Evolutionary conservation across 805 yeast genomes (phyloP).

Genomic region (Wickerhamomyces hampshirensis): DNA sequence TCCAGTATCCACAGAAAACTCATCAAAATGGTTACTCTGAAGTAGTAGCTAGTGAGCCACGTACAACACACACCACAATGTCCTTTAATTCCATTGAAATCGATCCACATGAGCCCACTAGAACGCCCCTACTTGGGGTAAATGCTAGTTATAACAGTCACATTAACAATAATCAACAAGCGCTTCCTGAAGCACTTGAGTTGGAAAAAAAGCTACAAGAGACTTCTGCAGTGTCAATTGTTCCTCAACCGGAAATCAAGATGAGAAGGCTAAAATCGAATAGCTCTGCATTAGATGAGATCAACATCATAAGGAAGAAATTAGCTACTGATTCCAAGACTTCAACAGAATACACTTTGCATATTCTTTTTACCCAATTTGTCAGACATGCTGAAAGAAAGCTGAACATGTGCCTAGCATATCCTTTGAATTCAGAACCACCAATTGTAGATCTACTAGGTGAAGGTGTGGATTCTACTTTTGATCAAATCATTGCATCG

Average conservation of each 20-base stretch:
- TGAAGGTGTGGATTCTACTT: slow-evolving; percentile 80
- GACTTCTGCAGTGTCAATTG: background rate
- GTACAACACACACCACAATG: slow-evolving; percentile 2
- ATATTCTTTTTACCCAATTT: slow-evolving; percentile 91
- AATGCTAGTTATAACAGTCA: slow-evolving; percentile 1
- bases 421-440: slow-evolving; percentile 67
- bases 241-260: background rate
- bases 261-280: slow-evolving; percentile 15
- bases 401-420: slow-evolving; percentile 62
- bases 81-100: slow-evolving; percentile 14
- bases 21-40: slow-evolving; percentile 1
- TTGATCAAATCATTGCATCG: slow-evolving; percentile 81
- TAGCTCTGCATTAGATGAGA: slow-evolving; percentile 19
- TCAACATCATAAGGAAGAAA: slow-evolving; percentile 28
- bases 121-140: slow-evolving; percentile 1
- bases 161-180: background rate
- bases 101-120: slow-evolving; percentile 11
- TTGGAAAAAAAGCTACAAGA: background rate
- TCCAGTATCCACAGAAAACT: slow-evolving; percentile 1
- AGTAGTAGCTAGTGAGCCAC: background rate
- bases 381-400: slow-evolving; percentile 91
- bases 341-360: slow-evolving; percentile 88
- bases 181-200: background rate
- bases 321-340: slow-evolving; percentile 55
- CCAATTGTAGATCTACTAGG: slow-evolving; percentile 73